Evolutionary conservation across 2,329 filamentous ascomycete species (phyloP).

Genomic region (Claviceps monticola): DNA sequence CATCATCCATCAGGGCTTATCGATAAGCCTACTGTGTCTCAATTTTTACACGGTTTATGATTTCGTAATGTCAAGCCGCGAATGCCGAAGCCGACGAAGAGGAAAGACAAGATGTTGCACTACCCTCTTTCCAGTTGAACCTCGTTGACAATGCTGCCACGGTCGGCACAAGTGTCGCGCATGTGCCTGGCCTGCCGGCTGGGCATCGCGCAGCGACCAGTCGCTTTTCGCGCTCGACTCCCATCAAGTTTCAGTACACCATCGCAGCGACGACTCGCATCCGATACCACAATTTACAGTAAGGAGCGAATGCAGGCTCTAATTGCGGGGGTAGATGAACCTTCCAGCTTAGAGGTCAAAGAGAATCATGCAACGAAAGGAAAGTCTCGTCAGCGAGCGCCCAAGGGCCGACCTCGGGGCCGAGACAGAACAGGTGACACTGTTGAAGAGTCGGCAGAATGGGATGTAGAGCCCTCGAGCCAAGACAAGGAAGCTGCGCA

Average conservation of each 20-base stretch:
- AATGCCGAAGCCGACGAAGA: background rate
- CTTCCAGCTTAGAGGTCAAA: background rate
- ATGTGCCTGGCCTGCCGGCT: conserved; percentile 22
- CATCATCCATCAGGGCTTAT: conserved; percentile 2
- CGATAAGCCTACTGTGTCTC: conserved; percentile 3
- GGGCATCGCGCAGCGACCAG: conserved; percentile 14
- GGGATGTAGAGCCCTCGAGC: conserved; percentile 4
- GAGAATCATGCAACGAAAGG: background rate
- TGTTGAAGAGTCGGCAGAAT: conserved; percentile 4
- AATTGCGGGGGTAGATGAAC: conserved; percentile 8
- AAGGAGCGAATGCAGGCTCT: conserved; percentile 15
- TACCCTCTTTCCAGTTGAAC: background rate
- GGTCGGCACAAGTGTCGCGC: conserved; percentile 18
- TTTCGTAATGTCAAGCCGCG: background rate
- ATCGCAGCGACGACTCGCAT: conserved; percentile 12
- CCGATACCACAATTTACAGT: conserved; percentile 10
- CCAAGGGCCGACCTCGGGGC: conserved; percentile 1
- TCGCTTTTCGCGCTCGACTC: conserved; percentile 2
- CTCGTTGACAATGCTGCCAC: conserved; percentile 21
- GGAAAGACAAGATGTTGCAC: background rate
- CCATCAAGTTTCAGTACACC: conserved; percentile 4
- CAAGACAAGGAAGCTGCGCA: background rate
- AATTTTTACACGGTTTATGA: background rate
- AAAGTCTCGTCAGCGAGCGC: background rate
- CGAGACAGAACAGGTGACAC: background rate